phyloP scores from a whole-genome alignment of 352 stramenopile genomes.

The Thalassiosira allenii region DNA sequence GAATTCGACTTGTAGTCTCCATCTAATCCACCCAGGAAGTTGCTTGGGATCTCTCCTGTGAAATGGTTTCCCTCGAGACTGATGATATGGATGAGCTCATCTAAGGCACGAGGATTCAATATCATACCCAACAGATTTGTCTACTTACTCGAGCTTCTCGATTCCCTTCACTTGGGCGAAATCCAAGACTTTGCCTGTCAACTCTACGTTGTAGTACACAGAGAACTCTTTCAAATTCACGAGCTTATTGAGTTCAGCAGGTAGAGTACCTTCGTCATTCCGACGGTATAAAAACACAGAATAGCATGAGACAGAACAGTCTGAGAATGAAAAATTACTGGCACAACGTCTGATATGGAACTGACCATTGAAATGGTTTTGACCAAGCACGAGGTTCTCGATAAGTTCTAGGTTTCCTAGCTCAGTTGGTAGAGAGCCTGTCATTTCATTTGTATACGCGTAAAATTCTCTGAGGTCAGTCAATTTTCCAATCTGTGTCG shows the following conservation, averaged over 20 bases:
- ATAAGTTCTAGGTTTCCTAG: constrained; percentile 69
- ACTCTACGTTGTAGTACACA: constrained; percentile 43
- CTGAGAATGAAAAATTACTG: background rate
- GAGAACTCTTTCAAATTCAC: constrained; percentile 63
- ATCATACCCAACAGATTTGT: background rate
- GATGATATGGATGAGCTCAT: background rate
- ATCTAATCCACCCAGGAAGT: constrained; percentile 66
- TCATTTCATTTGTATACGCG: constrained; percentile 69
- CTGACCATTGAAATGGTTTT: constrained; percentile 62
- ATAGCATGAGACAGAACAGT: background rate
- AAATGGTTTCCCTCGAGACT: constrained; percentile 51
- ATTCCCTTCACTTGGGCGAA: constrained; percentile 55
- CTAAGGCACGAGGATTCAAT: background rate
- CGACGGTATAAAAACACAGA: background rate
- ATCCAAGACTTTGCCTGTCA: constrained; percentile 48
- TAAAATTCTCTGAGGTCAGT: constrained; percentile 70
- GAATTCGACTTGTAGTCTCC: constrained; percentile 37
- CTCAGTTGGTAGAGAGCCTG: constrained; percentile 71
- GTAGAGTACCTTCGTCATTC: constrained; percentile 52
- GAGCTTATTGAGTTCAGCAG: constrained; percentile 61
- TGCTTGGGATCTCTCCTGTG: constrained; percentile 57
- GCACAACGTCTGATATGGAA: background rate
- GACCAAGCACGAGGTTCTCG: constrained; percentile 51
- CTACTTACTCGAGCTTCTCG: constrained; percentile 59
- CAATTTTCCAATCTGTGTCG: constrained; percentile 70